These are phyloP conservation scores for Gomphus bonarii DNA, from an alignment of 1,284 basidiomycete species.

Conservation along the genomic window DNA sequence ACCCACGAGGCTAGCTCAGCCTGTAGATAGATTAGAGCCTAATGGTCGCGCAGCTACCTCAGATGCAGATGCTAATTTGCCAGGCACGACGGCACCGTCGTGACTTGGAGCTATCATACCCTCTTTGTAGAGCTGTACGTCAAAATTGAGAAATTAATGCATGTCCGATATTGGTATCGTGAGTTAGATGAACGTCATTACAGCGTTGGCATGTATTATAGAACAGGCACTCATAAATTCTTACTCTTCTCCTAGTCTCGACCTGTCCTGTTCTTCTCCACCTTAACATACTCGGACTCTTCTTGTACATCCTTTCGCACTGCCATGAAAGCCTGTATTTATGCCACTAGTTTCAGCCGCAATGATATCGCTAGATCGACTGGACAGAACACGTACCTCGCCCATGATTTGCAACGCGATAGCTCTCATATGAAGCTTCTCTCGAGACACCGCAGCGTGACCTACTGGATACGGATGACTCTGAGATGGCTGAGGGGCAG, in stretches of 20 bases:
- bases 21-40: neutral
- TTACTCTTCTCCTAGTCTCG: neutral
- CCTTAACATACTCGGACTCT: conserved; percentile 73
- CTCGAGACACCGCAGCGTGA: conserved; percentile 21
- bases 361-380: neutral
- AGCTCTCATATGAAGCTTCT: conserved; percentile 67
- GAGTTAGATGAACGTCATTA: neutral
- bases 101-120: neutral
- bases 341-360: neutral
- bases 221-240: neutral
- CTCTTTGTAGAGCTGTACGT: neutral
- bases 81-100: neutral
- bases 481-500: conserved; percentile 24
- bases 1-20: conserved; percentile 27
- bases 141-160: too few relatives aligned
- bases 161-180: neutral
- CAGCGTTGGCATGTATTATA: neutral
- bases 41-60: neutral
- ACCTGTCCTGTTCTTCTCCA: conserved; percentile 51
- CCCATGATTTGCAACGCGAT: conserved; percentile 80
- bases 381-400: conserved; percentile 24
- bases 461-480: neutral
- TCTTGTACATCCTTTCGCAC: conserved; percentile 65
- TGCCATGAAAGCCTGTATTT: conserved; percentile 39
- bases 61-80: neutral